Conservation (phyloP, 768 basidiomycete species). For the Strobilomyces dryophilus region DNA sequence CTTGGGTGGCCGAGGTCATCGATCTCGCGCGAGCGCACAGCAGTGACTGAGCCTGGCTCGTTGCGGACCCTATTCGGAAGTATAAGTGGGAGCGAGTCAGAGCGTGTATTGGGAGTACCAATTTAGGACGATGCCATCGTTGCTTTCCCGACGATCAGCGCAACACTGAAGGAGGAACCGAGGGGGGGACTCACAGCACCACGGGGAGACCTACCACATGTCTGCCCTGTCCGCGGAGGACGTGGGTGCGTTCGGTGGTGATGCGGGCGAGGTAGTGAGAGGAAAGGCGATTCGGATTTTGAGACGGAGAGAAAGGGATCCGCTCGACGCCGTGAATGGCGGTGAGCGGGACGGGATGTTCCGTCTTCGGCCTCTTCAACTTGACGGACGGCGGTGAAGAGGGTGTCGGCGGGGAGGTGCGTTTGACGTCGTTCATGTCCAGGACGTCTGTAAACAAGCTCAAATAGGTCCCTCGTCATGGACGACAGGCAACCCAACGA, state of each 20-base stretch:
- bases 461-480: constrained; percentile 14
- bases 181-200: constrained; percentile 20
- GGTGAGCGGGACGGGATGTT: constrained; percentile 18
- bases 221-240: constrained; percentile 20
- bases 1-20: not conserved
- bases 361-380: constrained; percentile 15
- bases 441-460: constrained; percentile 20
- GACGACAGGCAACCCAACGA: constrained; percentile 42
- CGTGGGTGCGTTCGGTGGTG: constrained; percentile 12
- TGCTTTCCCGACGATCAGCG: constrained; percentile 16
- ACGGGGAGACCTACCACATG: constrained; percentile 23
- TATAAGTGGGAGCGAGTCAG: constrained; percentile 7
- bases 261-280: constrained; percentile 14
- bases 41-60: not conserved
- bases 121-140: constrained; percentile 28
- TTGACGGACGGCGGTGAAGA: constrained; percentile 11
- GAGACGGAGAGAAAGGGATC: constrained; percentile 15
- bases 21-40: not conserved
- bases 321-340: constrained; percentile 27
- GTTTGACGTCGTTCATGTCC: constrained; percentile 18
- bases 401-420: constrained; percentile 2
- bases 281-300: constrained; percentile 8
- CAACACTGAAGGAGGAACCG: not conserved
- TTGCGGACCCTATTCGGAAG: constrained; percentile 14
- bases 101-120: constrained; percentile 18